phyloP scores from a whole-genome alignment of 345 rosid species.

The Brassica cretica region DNA sequence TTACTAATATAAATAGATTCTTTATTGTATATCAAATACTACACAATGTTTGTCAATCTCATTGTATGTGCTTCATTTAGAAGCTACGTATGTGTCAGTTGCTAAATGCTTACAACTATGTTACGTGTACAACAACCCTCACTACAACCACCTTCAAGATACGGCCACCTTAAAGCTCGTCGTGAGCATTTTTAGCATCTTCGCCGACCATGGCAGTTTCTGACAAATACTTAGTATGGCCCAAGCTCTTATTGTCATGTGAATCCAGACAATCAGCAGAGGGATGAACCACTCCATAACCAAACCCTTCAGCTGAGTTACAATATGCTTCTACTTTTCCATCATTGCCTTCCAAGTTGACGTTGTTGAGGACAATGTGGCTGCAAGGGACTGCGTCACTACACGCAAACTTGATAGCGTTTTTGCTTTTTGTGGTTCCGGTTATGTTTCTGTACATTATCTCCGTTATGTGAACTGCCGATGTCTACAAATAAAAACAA shows the following conservation, averaged over 20 bases:
- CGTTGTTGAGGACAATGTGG: constrained; percentile 70
- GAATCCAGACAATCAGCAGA: constrained; percentile 87
- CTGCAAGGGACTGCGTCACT: constrained; percentile 91
- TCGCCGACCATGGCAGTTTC: constrained; percentile 13
- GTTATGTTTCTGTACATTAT: constrained; percentile 84
- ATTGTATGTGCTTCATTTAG: constrained; percentile 18
- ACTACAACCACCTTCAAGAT: constrained; percentile 28
- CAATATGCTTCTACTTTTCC: constrained; percentile 86
- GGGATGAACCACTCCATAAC: constrained; percentile 79
- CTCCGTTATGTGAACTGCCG: constrained; percentile 78
- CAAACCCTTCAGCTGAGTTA: constrained; percentile 85
- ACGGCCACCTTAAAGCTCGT: constrained; percentile 31
- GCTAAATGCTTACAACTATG: too few relatives aligned
- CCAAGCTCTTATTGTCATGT: constrained; percentile 38
- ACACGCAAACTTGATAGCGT: constrained; percentile 89
- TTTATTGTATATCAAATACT: constrained; percentile 10
- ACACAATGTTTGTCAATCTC: constrained; percentile 39
- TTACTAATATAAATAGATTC: not conserved
- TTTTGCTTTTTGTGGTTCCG: constrained; percentile 69
- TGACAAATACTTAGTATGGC: constrained; percentile 11
- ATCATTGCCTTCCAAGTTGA: constrained; percentile 72
- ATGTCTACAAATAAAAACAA: constrained; percentile 48
- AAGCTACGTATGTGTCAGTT: not conserved
- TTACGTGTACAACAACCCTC: constrained; percentile 22
- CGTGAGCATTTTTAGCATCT: constrained; percentile 19